Conservation (phyloP, 768 basidiomycete genomes). For the Suillus subaureus region DNA sequence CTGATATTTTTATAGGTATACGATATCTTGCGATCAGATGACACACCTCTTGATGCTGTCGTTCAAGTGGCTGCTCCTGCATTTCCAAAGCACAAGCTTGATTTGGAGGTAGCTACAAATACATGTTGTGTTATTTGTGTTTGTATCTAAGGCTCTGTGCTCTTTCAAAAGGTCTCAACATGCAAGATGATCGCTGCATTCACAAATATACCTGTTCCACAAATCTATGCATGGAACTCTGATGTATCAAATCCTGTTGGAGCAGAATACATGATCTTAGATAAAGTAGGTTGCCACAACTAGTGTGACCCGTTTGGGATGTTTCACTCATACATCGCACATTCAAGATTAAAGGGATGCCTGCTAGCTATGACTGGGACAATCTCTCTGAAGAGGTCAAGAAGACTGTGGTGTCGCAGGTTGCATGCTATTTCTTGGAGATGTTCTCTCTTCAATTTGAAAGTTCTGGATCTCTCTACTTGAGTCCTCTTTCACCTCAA, state of each 20-base stretch:
- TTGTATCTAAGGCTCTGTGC: neutral
- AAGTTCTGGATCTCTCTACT: conserved; percentile 1
- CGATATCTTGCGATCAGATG: neutral
- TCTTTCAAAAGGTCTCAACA: neutral
- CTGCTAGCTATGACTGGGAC: neutral
- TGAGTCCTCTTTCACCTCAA: neutral
- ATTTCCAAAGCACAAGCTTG: neutral
- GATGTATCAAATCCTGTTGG: neutral
- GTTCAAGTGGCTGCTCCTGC: neutral
- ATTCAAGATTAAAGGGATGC: neutral
- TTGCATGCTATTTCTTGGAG: conserved; percentile 1
- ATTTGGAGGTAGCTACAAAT: neutral
- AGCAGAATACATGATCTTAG: neutral
- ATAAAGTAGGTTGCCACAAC: neutral
- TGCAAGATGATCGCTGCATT: neutral
- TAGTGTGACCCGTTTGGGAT: neutral
- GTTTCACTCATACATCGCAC: neutral
- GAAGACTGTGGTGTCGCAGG: neutral
- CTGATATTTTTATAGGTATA: neutral
- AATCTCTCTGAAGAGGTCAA: neutral
- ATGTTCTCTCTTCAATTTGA: conserved; percentile 5
- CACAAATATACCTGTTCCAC: neutral
- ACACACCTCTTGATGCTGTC: neutral
- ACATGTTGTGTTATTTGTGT: neutral
- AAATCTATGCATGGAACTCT: neutral